Percentiles rank a stretch among this genome's conserved stretches.
Conservation (phyloP, 2,329 filamentous ascomycete species). For the Aspergillus sp. region DNA sequence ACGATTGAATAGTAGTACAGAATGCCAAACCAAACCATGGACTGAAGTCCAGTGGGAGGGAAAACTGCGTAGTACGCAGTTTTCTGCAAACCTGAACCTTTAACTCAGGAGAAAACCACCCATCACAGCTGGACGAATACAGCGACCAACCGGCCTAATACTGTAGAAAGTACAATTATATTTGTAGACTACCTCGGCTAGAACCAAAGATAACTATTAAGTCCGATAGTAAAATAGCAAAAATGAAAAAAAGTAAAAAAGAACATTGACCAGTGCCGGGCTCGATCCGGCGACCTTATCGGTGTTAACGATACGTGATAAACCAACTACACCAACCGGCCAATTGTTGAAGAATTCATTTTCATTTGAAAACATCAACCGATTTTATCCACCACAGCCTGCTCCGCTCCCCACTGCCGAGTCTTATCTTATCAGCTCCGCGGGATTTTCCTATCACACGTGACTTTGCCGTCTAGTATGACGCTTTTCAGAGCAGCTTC, state of each 20-base stretch:
- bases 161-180: neutral
- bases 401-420: too few relatives aligned
- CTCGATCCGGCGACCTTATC: slow-evolving; percentile 35
- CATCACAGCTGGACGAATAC: neutral
- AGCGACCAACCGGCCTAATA: neutral
- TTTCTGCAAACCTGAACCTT: neutral
- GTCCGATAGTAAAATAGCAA: neutral
- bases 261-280: slow-evolving; percentile 16
- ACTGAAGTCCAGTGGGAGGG: neutral
- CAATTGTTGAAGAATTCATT: neutral
- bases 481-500: slow-evolving; percentile 4
- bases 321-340: slow-evolving; percentile 12
- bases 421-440: slow-evolving; percentile 14
- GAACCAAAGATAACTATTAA: neutral
- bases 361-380: neutral
- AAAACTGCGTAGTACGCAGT: neutral
- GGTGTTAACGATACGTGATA: slow-evolving; percentile 39
- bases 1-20: neutral
- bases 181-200: neutral
- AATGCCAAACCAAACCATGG: slow-evolving; percentile 4
- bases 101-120: neutral
- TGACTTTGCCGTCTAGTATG: slow-evolving; percentile 37
- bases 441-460: slow-evolving; percentile 36
- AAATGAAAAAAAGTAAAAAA: neutral
- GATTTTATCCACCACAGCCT: neutral